Evolutionary conservation across 2,329 filamentous ascomycete genomes (phyloP), one percentile per base, ranked within the genome.

Genomic region (Pseudomassariella vexata): DNA sequence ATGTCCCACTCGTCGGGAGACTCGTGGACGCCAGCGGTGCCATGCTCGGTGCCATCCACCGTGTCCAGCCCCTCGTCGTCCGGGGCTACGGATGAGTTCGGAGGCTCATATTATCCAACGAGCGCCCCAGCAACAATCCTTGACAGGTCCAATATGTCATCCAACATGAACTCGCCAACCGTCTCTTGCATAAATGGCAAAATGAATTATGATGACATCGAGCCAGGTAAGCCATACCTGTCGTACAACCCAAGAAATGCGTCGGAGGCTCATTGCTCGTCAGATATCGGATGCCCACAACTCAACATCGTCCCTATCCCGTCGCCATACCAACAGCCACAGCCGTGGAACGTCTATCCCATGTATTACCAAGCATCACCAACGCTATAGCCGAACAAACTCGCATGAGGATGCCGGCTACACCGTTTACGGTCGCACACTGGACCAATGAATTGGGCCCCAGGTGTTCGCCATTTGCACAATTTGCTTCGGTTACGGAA

Each of bases 11-110:
- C 63, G 48, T 59, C 57, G 30, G 60, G 61, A 39, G 67, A 69
- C 38, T 52, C 60, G 16, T 73, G 68, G 68, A 55, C 65, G 9
- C 51, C 60, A 26, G 54, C 57, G 10, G 55, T 70, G 6, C 54
- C 65, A 16, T 61, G 61, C 32, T 59, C 65, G 22, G 53, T 69
- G 14, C 54, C 65, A 11, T 69, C 68, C 29, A 68, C 60, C 30
- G 67, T 67, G 9, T 70, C 70, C 14, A 73, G 68, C 47, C 69
- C 70, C 12, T 62, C 66, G 3, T 72, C 70, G 3, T 69, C 68
- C 2, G 60, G 57, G 26, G 57, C 57, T 31, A 57, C 60, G 29
- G 66, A 71, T 30, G 68, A 73, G 30, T 70, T 68, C 47, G 59
- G 53, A 37, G 50, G 47, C 32, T 50, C 56, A 39, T 73, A 70